Percentiles rank a stretch among this genome's conserved stretches.
These are phyloP conservation scores for Phytophthora gonapodyides DNA, from an alignment of 352 stramenopile species.

Conservation along the genomic window DNA sequence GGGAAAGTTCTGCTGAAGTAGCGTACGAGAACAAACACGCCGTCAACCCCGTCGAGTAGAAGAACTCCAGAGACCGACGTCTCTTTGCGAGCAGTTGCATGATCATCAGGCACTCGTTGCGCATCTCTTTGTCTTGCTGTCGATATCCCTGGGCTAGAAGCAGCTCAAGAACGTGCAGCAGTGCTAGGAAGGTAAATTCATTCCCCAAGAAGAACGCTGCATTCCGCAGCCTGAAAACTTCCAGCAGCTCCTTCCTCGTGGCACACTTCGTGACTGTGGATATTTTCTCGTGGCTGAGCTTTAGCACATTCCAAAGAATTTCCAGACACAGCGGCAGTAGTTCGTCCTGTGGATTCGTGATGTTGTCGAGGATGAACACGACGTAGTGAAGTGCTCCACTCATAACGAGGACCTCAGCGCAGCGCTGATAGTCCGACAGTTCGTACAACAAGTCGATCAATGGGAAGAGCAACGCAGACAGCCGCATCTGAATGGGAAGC, in stretches of 20 bases:
- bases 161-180: constrained; percentile 64
- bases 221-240: constrained; percentile 66
- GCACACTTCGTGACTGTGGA: constrained; percentile 40
- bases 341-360: constrained; percentile 65
- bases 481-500: constrained; percentile 31
- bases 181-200: constrained; percentile 57
- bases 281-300: constrained; percentile 66
- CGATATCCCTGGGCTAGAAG: constrained; percentile 64
- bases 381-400: constrained; percentile 69
- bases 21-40: constrained; percentile 69
- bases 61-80: constrained; percentile 51
- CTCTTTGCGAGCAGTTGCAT: constrained; percentile 61
- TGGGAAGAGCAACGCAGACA: constrained; percentile 54
- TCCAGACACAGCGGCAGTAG: constrained; percentile 70
- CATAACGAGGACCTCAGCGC: constrained; percentile 70
- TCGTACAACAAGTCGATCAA: constrained; percentile 69
- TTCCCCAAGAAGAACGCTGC: constrained; percentile 65
- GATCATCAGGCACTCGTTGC: constrained; percentile 79
- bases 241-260: constrained; percentile 61
- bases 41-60: constrained; percentile 63
- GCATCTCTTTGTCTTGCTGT: constrained; percentile 78
- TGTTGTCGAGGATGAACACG: constrained; percentile 62
- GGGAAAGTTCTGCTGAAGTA: constrained; percentile 48
- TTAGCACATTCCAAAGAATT: constrained; percentile 78
- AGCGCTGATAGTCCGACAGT: constrained; percentile 66